Base-by-base conservation (phyloP, 2,329 filamentous ascomycete genomes). In the Tricladium varicosporioides region DNA sequence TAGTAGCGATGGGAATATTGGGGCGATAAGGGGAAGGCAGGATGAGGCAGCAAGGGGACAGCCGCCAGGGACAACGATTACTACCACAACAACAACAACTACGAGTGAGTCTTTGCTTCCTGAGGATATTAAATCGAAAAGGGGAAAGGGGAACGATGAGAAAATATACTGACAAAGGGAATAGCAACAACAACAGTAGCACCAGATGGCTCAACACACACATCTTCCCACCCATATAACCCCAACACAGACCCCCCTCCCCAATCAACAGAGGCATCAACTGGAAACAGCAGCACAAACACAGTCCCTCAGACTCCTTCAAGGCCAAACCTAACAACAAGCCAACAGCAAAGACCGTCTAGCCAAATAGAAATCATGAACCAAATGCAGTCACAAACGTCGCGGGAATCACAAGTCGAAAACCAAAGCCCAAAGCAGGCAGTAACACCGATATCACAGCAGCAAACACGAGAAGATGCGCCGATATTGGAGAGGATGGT, bases 31-130 rank as follows among this genome's bases (percentile, higher is more conserved):
- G 22, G 22, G 22, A 27, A 27, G 22, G 22, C 22, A 27, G 22
- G 22, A 27, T 27, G 22, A 27, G 22, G 22, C 22, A 27, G 22
- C 22, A 7, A 27, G 22, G 5, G 47, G 46, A 31, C 60, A 60
- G 40, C 54, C 57, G 7, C 61, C 60, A 27, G 62, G 59, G 47
- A 65, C 63, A 9, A 67, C 65, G 0, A 50, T 63, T 11, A 67
- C 65, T 4, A 65, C 65, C 5, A 67, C 63, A 2, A 67, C 64
- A 1, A 67, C 65, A 1, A 67, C 65, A 1, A 67, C 65, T 15
- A 67, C 63, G 15, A 65, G 64, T 66, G 57, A 49, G 60, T 62
- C 2, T 36, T 22, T 10, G 10, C 8, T 22, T n/a, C 11, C 22
- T 13, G 18, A 9, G 14, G n/a, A 45, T 14, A 14, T 49, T 1